Conservation (phyloP, 1,139 yeast genomes). For the Sugiyamaella japonica region DNA sequence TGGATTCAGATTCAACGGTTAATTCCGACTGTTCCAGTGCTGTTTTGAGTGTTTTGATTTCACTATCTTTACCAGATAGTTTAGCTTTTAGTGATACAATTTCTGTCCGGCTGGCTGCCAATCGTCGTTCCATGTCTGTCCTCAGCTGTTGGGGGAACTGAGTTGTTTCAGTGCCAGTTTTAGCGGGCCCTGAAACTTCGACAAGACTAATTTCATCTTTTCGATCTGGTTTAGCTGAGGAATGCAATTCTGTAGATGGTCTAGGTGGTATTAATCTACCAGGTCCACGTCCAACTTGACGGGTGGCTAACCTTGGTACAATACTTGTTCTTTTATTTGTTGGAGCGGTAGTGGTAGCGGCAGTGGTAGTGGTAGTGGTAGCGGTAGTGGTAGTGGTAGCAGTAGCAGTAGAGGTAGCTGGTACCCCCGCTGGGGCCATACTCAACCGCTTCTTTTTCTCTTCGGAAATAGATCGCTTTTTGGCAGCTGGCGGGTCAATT, state of each 20-base stretch:
- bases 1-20: conserved; percentile 45
- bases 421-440: background rate
- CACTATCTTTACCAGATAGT: conserved; percentile 34
- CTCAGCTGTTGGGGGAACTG: conserved; percentile 4
- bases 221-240: background rate
- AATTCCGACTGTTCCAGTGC: conserved; percentile 28
- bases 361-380: too few relatives aligned
- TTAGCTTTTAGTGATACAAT: conserved; percentile 32
- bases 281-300: conserved; percentile 11
- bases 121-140: conserved; percentile 8
- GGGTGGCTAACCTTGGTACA: conserved; percentile 6
- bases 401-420: too few relatives aligned
- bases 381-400: too few relatives aligned
- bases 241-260: background rate
- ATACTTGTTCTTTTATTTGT: conserved; percentile 10
- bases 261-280: conserved; percentile 8
- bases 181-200: background rate
- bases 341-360: too few relatives aligned
- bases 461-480: conserved; percentile 14
- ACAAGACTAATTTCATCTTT: conserved; percentile 13
- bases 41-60: conserved; percentile 27
- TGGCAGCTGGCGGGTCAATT: conserved; percentile 3
- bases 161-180: background rate
- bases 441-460: conserved; percentile 7
- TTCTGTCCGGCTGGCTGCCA: conserved; percentile 23